Evolutionary conservation across 192 early-diverging fungal genomes (phyloP), one percentile per base, ranked within the genome.

Genomic region (Anaeromyces robustus): DNA sequence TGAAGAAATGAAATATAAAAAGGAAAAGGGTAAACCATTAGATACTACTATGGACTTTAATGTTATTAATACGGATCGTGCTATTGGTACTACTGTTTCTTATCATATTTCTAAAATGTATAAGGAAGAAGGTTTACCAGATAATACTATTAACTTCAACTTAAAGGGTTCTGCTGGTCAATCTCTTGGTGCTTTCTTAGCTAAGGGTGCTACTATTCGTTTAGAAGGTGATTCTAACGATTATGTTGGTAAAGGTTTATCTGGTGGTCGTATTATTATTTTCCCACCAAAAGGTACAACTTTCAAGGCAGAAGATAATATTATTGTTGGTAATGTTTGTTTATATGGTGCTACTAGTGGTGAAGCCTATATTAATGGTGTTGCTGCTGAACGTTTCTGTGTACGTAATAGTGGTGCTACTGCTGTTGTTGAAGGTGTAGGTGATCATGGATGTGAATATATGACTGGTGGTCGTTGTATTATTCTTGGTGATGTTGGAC

Each of bases 381-480:
- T 98, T 81, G 96, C 96, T 79, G 96, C 96, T 22, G 97, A 99
- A 87, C 94, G 97, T 82, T 99, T 99, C 88, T 93, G 93, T 80
- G 97, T 99, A 79, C 92, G 97, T 85, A 99, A 99, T 87, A 97
- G 96, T n/a, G 97, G 97, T 80, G 97, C 96, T 29, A 88, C 89
- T 77, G 95, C 96, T 59, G 96, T 99, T 12, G 93, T 95, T 39
- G 97, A 99, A 86, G 97, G 97, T 81, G 92, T 93, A 30, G 97
- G 97, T 83, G 97, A 99, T 89, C 97, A 99, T 85, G 97, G 96
- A 79, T 98, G 96, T 87, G 97, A 99, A 89, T 99, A 99, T 89
- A 99, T 99, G 97, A 99, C 97, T 12, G 97, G 97, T 77, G 97
- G 97, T 77, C 89, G 95, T 43, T 93, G 94, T 43, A 89, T 99